phyloP scores from a whole-genome alignment of 2,329 filamentous ascomycete genomes.

The Celoporthe dispersa region DNA sequence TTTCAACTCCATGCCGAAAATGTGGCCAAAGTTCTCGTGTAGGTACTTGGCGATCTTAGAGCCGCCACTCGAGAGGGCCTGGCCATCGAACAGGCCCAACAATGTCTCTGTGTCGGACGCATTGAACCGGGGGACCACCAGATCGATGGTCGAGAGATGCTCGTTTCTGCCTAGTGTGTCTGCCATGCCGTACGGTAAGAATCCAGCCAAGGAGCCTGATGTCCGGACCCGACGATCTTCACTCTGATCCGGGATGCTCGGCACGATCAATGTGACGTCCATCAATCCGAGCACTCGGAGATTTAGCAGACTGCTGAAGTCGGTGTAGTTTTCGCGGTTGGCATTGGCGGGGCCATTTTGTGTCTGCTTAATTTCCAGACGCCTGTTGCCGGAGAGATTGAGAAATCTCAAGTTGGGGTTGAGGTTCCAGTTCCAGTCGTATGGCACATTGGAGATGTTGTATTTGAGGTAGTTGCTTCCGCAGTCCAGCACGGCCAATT shows the following conservation, averaged over 20 bases:
- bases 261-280: constrained; percentile 95
- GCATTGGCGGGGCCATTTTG: constrained; percentile 56
- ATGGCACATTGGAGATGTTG: constrained; percentile 98
- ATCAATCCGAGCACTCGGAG: constrained; percentile 90
- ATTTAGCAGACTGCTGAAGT: constrained; percentile 84
- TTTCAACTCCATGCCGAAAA: constrained; percentile 82
- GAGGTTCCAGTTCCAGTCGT: constrained; percentile 99
- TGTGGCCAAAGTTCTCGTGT: constrained; percentile 90
- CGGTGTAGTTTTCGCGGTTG: constrained; percentile 76
- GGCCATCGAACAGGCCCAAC: constrained; percentile 94
- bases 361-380: constrained; percentile 83
- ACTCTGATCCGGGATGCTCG: constrained; percentile 91
- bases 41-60: constrained; percentile 96
- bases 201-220: constrained; percentile 91
- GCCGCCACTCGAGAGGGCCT: constrained; percentile 84
- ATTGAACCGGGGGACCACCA: constrained; percentile 91
- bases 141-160: constrained; percentile 92
- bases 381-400: constrained; percentile 95
- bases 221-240: constrained; percentile 94
- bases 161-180: constrained; percentile 92
- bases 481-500: constrained; percentile 89
- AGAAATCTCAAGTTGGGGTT: constrained; percentile 94
- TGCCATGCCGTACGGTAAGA: constrained; percentile 95
- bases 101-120: constrained; percentile 88
- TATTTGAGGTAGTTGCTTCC: constrained; percentile 96